Percentiles rank a stretch among this genome's conserved stretches.
These are phyloP conservation scores for Evernia prunastri DNA, from an alignment of 495 filamentous ascomycete species.

Conservation along the genomic window DNA sequence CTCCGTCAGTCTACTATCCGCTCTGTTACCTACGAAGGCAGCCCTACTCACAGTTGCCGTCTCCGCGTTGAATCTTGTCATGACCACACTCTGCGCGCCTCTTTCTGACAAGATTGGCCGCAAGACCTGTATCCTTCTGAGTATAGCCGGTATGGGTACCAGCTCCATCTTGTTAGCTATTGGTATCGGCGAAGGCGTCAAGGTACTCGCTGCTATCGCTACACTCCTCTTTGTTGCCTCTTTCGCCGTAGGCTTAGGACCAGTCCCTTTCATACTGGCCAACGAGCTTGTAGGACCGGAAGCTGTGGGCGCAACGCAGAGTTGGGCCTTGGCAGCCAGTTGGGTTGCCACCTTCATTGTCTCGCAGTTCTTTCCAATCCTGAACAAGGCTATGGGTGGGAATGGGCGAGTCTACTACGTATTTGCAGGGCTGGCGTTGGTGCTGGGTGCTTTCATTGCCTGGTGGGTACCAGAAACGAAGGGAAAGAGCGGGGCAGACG, in stretches of 20 bases:
- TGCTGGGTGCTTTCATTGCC: constrained; percentile 60
- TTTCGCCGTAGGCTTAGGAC: constrained; percentile 88
- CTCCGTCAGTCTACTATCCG: constrained; percentile 77
- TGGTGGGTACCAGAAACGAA: constrained; percentile 75
- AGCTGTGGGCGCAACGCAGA: constrained; percentile 84
- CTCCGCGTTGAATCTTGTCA: constrained; percentile 76
- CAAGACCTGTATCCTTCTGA: constrained; percentile 71
- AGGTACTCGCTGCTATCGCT: constrained; percentile 69
- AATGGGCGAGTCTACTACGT: constrained; percentile 82
- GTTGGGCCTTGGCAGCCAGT: constrained; percentile 75
- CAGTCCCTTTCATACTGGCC: constrained; percentile 88
- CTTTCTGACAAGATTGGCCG: constrained; percentile 82
- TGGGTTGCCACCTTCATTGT: constrained; percentile 89
- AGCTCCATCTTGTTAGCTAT: constrained; percentile 68
- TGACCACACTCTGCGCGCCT: constrained; percentile 72
- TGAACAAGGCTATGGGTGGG: constrained; percentile 67
- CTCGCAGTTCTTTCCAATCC: constrained; percentile 84
- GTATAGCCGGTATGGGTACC: constrained; percentile 74
- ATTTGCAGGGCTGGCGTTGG: constrained; percentile 64
- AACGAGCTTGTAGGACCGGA: constrained; percentile 82
- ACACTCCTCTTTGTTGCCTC: constrained; percentile 78
- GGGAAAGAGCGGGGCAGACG: constrained; percentile 71
- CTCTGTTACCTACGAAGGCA: constrained; percentile 68
- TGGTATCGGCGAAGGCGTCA: constrained; percentile 61
- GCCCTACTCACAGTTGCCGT: constrained; percentile 77